Percentiles rank a stretch among this genome's conserved stretches.
phyloP scores from a whole-genome alignment of 495 filamentous ascomycete genomes.

The Recurvomyces mirabilis region DNA sequence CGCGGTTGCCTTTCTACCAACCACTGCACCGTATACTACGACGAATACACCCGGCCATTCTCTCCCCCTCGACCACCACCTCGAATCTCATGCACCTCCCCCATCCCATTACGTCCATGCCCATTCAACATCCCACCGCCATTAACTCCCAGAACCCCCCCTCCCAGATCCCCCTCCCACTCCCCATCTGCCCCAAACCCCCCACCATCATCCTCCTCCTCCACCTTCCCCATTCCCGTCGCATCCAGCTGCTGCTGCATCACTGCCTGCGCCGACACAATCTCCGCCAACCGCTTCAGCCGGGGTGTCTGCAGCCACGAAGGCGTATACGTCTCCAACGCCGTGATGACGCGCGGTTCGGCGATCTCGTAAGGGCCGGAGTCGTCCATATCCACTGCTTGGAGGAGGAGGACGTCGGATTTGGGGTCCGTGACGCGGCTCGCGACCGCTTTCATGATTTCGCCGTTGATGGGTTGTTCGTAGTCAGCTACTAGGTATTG shows the following conservation, averaged over 20 bases:
- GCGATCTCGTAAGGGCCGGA: conserved; percentile 99
- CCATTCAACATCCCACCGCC: background rate
- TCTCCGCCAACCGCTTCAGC: conserved; percentile 88
- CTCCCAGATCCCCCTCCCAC: background rate
- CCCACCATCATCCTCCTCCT: too few relatives aligned
- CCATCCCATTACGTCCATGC: background rate
- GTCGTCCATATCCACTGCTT: conserved; percentile 97
- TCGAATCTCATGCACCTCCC: conserved; percentile 6
- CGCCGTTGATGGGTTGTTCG: conserved; percentile 97
- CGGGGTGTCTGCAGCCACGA: conserved; percentile 95
- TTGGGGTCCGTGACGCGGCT: conserved; percentile 88
- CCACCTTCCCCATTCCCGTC: conserved; percentile 7
- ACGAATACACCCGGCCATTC: too few relatives aligned
- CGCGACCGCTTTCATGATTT: conserved; percentile 99
- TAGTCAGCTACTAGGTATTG: conserved; percentile 99
- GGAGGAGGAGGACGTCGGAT: conserved; percentile 85
- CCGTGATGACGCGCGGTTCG: conserved; percentile 88
- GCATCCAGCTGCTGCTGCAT: conserved; percentile 45
- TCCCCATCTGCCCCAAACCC: too few relatives aligned
- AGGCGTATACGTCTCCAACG: conserved; percentile 94
- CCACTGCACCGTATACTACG: too few relatives aligned
- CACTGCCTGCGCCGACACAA: conserved; percentile 90
- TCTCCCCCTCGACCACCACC: too few relatives aligned
- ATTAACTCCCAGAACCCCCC: background rate
- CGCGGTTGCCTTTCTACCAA: too few relatives aligned